These are phyloP conservation scores for Glarea lozoyensis DNA, from an alignment of 495 filamentous ascomycete species.

Conservation along the genomic window DNA sequence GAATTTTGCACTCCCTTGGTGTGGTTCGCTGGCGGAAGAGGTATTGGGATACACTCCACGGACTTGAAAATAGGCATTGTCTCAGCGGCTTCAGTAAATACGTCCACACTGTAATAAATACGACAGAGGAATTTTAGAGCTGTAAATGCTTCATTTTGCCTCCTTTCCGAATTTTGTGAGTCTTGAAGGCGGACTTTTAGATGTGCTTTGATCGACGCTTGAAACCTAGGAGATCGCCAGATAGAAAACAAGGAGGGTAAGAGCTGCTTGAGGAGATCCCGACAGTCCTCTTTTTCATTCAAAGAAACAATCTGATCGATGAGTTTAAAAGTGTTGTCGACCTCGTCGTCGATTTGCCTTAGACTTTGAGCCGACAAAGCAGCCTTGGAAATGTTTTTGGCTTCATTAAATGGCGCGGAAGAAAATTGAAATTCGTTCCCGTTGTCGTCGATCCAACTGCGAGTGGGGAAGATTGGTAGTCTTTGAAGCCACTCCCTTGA, in stretches of 20 bases:
- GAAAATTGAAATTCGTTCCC: slow-evolving; percentile 4
- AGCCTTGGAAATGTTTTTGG: slow-evolving; percentile 3
- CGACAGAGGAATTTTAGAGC: slow-evolving; percentile 3
- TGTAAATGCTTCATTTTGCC: neutral
- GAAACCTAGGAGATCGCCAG: slow-evolving; percentile 4
- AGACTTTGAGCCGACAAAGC: slow-evolving; percentile 8
- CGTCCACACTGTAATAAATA: neutral
- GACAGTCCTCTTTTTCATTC: no score
- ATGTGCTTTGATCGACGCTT: slow-evolving; percentile 6
- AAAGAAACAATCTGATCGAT: neutral
- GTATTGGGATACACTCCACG: slow-evolving; percentile 1
- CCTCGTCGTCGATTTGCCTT: slow-evolving; percentile 1
- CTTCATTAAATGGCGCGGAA: neutral
- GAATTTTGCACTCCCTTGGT: neutral
- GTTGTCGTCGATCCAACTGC: slow-evolving; percentile 3
- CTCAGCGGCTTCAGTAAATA: slow-evolving; percentile 4
- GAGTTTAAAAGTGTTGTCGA: neutral
- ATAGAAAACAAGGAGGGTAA: slow-evolving; percentile 6
- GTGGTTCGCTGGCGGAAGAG: slow-evolving; percentile 1
- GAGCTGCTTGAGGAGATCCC: slow-evolving; percentile 4
- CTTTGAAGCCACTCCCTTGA: slow-evolving; percentile 1
- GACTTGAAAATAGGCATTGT: slow-evolving; percentile 2
- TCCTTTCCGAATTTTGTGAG: slow-evolving; percentile 2
- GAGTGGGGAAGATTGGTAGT: neutral
- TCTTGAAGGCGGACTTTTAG: neutral